phyloP scores from a whole-genome alignment of 2,329 filamentous ascomycete genomes.

The Talaromyces sp. region DNA sequence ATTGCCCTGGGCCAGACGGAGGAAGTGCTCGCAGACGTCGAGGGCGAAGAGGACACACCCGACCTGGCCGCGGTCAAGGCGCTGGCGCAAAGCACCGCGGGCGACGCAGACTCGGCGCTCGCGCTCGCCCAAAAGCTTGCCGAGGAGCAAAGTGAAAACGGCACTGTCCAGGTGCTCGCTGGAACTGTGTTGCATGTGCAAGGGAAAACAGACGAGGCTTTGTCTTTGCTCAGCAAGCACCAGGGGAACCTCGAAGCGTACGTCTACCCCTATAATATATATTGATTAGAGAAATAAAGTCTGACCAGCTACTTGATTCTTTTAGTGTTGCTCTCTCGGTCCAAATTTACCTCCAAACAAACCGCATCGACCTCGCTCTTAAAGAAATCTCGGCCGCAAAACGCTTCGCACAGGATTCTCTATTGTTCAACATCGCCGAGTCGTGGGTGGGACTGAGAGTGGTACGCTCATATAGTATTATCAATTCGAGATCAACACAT shows the following conservation, averaged over 20 bases:
- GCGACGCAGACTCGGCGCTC: slow-evolving; percentile 58
- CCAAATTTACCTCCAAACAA: slow-evolving; percentile 88
- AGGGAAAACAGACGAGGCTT: slow-evolving; percentile 77
- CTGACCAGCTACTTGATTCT: not conserved
- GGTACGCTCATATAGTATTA: slow-evolving; percentile 45
- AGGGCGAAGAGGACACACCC: slow-evolving; percentile 58
- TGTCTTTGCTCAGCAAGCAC: slow-evolving; percentile 73
- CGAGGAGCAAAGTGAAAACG: slow-evolving; percentile 63
- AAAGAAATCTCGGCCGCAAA: slow-evolving; percentile 84
- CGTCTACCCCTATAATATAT: slow-evolving; percentile 30
- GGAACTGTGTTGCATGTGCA: slow-evolving; percentile 76
- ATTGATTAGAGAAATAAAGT: not conserved
- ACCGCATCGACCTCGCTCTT: slow-evolving; percentile 80
- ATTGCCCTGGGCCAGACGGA: slow-evolving; percentile 74
- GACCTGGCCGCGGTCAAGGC: slow-evolving; percentile 72
- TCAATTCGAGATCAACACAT: not conserved
- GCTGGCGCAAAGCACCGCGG: slow-evolving; percentile 61
- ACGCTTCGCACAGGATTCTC: slow-evolving; percentile 90
- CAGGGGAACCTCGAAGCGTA: slow-evolving; percentile 76
- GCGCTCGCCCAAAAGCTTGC: slow-evolving; percentile 61
- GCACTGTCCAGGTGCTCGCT: slow-evolving; percentile 71
- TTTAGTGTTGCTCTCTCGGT: slow-evolving; percentile 72
- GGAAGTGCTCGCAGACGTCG: slow-evolving; percentile 61
- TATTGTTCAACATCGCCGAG: slow-evolving; percentile 90
- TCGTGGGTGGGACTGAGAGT: slow-evolving; percentile 88